These are phyloP conservation scores for Adansonia rubrostipa DNA, from an alignment of 441 rosid genomes.

Conservation along the genomic window DNA sequence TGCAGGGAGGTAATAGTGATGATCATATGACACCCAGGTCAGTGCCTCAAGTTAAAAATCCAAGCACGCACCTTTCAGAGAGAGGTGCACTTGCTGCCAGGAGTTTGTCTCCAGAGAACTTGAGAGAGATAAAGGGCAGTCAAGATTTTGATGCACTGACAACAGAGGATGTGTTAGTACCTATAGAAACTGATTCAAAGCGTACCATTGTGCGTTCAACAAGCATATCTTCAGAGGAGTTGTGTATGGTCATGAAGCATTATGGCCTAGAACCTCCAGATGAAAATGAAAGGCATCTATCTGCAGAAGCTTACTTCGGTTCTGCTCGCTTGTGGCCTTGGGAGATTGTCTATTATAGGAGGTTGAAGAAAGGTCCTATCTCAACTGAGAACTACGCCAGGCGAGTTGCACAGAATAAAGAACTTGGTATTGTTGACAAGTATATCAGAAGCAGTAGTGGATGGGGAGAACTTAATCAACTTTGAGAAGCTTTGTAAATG, in stretches of 20 bases:
- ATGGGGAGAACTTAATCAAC: slow-evolving; percentile 45
- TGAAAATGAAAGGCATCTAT: slow-evolving; percentile 38
- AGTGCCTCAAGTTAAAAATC: slow-evolving; percentile 27
- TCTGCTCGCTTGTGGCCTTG: slow-evolving; percentile 63
- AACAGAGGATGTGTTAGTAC: slow-evolving; percentile 21
- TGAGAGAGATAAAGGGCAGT: slow-evolving; percentile 25
- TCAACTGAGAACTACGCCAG: slow-evolving; percentile 50
- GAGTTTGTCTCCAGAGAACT: slow-evolving; percentile 24
- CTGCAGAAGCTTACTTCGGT: slow-evolving; percentile 49
- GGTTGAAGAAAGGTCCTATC: slow-evolving; percentile 56
- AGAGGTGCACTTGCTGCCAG: slow-evolving; percentile 23
- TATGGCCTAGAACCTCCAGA: slow-evolving; percentile 43
- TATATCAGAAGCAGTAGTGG: slow-evolving; percentile 56
- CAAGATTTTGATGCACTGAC: slow-evolving; percentile 34
- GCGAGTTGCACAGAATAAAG: slow-evolving; percentile 49
- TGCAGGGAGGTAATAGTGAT: slow-evolving; percentile 23
- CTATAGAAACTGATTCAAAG: slow-evolving; percentile 31
- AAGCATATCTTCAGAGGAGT: slow-evolving; percentile 45
- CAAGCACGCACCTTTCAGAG: slow-evolving; percentile 27
- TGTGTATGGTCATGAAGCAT: slow-evolving; percentile 49
- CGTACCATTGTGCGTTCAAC: slow-evolving; percentile 27
- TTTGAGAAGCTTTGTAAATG: slow-evolving; percentile 27
- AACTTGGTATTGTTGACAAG: slow-evolving; percentile 52
- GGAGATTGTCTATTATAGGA: slow-evolving; percentile 51
- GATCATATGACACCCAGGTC: slow-evolving; percentile 25